Base-by-base conservation (phyloP, 495 filamentous ascomycete species). In the Talaromyces liani region DNA sequence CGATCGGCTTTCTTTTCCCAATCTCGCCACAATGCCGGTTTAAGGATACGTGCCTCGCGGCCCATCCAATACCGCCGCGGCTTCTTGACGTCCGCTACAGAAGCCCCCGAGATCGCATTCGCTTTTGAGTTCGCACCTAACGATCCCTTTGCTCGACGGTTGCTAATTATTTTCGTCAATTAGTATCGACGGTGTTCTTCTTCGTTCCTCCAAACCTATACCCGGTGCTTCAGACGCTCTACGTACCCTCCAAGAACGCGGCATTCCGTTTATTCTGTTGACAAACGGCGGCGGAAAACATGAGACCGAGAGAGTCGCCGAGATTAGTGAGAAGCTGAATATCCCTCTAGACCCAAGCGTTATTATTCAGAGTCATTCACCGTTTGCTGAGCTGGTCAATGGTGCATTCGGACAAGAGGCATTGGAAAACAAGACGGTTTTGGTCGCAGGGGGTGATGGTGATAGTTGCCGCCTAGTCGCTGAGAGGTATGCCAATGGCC, bases 171-270 rank as follows among this genome's bases (percentile, higher is more conserved):
- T 63, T 58, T 69, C 20, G 20, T 4, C 18, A 2, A 9, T 27
- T 12, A 96, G 92, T 73, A 96, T 98, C 70, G 94, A 99, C 72
- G 95, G 95, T 64, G 95, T 99, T 27, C 88, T 99, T 20, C 81
- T 97, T n/a, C 91, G 92, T 70, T 86, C 88, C 65, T 85, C 88
- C 0, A 84, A 84, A 61, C 87, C 92, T 8, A 85, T 96, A 36
- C 88, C 92, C n/a, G 86, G 87, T 34, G 95, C 95, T 0, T 77
- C 84, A n/a, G 77, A 88, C 63, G 81, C 92, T 14, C 81, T 99
- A n/a, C 67, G 71, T 12, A 85, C 84, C 65, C 86, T 98, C 24
- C 84, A 93, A 66, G 67, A 82, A 24, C 79, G 90, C 58, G 77
- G 80, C 6, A 89, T 96, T 57, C 90, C 90, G 10, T 95, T 90